Evolutionary conservation across 768 basidiomycete species (phyloP), one percentile per base, ranked within the genome.

Genomic region (Crepidotus variabilis): DNA sequence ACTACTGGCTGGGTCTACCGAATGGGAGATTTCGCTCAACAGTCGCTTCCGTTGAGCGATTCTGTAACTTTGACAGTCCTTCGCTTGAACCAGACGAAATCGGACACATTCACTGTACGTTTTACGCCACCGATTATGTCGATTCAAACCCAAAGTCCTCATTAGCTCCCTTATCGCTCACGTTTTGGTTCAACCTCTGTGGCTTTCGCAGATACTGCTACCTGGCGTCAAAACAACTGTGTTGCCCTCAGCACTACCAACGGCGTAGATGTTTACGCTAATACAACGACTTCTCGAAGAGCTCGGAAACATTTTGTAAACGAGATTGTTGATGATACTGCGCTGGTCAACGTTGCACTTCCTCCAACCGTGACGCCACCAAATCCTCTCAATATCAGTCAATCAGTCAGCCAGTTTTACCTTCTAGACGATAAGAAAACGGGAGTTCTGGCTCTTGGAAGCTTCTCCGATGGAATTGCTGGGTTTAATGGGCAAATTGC

Each of bases 381-480:
- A 13, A 52, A 74, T 16, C 61, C 66, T 24, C 67, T 78, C 16
- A 69, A 71, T 47, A 76, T 76, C 47, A 81, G 81, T 61, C 71
- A 74, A 48, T 75, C 77, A 20, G 81, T 78, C 32, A 78, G 78
- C 2, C 79, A 82, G 59, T 85, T 85, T 63, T 82, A 78, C 61
- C 62, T 83, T 63, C 69, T 83, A n/a, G 66, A 74, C 2, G 82
- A 83, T 58, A 73, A 72, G 20, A 73, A 68, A 53, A 85, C 82
- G 2, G 83, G 83, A 36, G 78, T 84, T 13, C 70, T 84, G 39
- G 80, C 81, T 6, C 73, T 85, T 3, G 82, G 83, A n/a, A 83
- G 81, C 65, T 85, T 85, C 66, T 77, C 79, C 1, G 80, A 77
- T 2, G 39, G 39, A 16, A 43, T 43, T 43, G 64, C 61, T 35